These are phyloP conservation scores for Immersiella caudata DNA, from an alignment of 495 filamentous ascomycete genomes.

Conservation along the genomic window DNA sequence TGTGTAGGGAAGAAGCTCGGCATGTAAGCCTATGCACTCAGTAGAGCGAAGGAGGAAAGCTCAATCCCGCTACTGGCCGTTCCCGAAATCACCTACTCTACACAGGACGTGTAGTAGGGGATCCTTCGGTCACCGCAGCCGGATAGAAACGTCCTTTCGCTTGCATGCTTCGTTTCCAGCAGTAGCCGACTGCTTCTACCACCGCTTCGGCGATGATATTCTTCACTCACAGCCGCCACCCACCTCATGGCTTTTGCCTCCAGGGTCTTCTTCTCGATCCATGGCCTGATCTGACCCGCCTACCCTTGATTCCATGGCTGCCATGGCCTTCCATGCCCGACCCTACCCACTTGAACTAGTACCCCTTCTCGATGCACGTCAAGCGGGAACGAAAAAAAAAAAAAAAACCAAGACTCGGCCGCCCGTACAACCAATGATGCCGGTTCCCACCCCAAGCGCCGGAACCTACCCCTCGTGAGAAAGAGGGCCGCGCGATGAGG, in stretches of 20 bases:
- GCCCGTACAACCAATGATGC: background rate
- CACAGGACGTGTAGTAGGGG: no score
- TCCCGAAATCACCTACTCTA: background rate
- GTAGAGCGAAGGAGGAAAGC: background rate
- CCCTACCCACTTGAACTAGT: no score
- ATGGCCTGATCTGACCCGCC: background rate
- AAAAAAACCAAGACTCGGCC: background rate
- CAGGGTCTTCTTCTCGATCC: background rate
- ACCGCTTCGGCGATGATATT: background rate
- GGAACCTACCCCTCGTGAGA: background rate
- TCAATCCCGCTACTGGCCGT: background rate
- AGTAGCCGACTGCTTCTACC: background rate
- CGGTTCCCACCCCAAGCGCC: background rate
- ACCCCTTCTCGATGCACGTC: slow-evolving; percentile 4
- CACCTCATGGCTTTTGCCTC: no score
- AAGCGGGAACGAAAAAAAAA: background rate
- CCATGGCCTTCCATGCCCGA: background rate
- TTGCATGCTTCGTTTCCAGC: background rate
- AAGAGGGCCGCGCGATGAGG: background rate
- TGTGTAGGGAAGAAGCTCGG: no score
- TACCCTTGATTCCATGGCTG: background rate
- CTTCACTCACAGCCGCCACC: no score
- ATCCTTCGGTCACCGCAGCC: no score
- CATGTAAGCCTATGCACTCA: background rate
- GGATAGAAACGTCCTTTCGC: background rate